These are phyloP conservation scores for Umbelopsis isabellina DNA, from an alignment of 192 early-diverging fungal species.

Conservation along the genomic window DNA sequence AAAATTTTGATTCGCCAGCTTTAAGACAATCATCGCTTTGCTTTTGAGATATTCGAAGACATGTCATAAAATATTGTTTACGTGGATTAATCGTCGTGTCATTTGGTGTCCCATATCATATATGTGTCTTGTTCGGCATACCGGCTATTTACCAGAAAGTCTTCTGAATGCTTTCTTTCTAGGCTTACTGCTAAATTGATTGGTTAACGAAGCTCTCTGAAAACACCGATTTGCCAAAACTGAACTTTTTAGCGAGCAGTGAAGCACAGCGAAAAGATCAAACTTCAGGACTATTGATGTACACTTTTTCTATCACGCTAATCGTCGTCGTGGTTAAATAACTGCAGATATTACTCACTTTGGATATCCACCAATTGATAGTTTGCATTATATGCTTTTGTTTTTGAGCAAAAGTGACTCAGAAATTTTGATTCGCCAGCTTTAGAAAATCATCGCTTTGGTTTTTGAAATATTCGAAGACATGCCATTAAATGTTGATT, in stretches of 20 bases:
- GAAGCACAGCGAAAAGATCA: neutral
- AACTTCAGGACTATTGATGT: neutral
- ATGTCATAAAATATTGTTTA: neutral
- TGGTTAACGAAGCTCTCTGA: neutral
- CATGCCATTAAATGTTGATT: neutral
- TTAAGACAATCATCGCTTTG: neutral
- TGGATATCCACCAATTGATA: slow-evolving; percentile 16
- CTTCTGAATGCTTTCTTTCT: too few relatives aligned
- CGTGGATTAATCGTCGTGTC: too few relatives aligned
- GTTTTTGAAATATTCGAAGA: neutral
- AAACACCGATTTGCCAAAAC: neutral
- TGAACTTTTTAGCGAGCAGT: neutral
- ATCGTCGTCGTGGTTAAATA: slow-evolving; percentile 19
- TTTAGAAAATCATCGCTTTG: neutral
- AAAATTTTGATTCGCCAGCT: too few relatives aligned
- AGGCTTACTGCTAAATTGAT: slow-evolving; percentile 1
- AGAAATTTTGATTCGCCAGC: neutral
- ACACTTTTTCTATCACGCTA: slow-evolving; percentile 20
- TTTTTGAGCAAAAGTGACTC: slow-evolving; percentile 6
- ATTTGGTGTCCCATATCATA: too few relatives aligned
- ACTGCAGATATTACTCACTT: slow-evolving; percentile 15
- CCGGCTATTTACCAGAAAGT: too few relatives aligned
- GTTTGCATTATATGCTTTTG: slow-evolving; percentile 1
- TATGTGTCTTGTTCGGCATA: too few relatives aligned
- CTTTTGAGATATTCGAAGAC: neutral